Conservation (phyloP, 768 basidiomycete genomes). For the Naematelia aurantialba region DNA sequence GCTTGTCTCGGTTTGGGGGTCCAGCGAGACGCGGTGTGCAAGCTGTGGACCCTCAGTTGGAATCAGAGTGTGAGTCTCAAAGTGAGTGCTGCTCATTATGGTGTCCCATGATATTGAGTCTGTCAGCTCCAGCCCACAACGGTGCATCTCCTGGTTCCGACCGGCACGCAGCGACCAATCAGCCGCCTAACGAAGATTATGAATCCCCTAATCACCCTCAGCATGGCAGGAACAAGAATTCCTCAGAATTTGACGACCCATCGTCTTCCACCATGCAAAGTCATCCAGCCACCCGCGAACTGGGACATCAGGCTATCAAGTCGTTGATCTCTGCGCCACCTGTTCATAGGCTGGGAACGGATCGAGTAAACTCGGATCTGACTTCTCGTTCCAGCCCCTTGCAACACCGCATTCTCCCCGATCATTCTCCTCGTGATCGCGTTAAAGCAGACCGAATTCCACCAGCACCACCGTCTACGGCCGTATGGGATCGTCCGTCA, state of each 20-base stretch:
- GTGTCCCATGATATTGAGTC: neutral
- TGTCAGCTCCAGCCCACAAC: neutral
- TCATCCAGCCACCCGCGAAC: no score
- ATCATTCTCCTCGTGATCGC: neutral
- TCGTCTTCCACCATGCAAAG: no score
- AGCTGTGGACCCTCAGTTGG: constrained; percentile 8
- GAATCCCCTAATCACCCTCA: no score
- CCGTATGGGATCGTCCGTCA: constrained; percentile 6
- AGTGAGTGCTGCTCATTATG: neutral
- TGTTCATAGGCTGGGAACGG: no score
- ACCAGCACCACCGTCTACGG: neutral
- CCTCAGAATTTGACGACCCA: no score
- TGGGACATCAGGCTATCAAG: no score
- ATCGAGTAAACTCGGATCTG: no score
- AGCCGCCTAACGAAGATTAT: no score
- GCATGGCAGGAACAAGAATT: no score
- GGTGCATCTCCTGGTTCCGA: neutral
- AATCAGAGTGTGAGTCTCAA: neutral
- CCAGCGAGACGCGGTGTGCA: constrained; percentile 36
- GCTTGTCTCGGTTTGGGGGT: constrained; percentile 41
- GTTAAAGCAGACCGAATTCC: neutral
- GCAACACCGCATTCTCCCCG: neutral
- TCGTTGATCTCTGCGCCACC: no score
- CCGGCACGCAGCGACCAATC: no score
- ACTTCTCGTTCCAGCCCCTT: neutral